phyloP scores from a whole-genome alignment of 371 early-diverging fungal genomes.

The Rhizopus microsporus region DNA sequence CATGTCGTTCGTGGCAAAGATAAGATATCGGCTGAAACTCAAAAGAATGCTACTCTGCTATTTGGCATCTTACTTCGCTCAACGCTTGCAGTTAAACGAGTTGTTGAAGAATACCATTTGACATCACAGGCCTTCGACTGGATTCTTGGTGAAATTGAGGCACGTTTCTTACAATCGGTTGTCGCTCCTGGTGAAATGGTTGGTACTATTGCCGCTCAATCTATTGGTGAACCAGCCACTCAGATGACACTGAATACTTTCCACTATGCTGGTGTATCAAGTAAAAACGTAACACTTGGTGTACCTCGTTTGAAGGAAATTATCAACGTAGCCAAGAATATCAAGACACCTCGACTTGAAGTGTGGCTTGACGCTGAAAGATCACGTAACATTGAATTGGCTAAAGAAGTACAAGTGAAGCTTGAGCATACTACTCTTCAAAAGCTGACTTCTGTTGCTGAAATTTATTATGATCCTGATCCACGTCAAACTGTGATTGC shows the following conservation, averaged over 20 bases:
- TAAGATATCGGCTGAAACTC: conserved; percentile 82
- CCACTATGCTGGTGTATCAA: conserved; percentile 99
- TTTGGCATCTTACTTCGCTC: conserved; percentile 89
- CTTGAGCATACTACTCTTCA: conserved; percentile 94
- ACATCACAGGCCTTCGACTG: conserved; percentile 91
- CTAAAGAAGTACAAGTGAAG: conserved; percentile 89
- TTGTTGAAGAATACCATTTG: conserved; percentile 91
- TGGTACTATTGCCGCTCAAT: conserved; percentile 99
- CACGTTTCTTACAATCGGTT: conserved; percentile 86
- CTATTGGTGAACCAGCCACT: conserved; percentile 99
- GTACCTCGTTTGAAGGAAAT: conserved; percentile 99
- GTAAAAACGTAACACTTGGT: conserved; percentile 98
- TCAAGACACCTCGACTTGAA: conserved; percentile 95
- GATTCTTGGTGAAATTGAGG: conserved; percentile 91
- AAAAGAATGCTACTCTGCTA: conserved; percentile 88
- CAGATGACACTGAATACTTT: conserved; percentile 99
- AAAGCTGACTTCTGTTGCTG: conserved; percentile 81
- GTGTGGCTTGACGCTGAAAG: conserved; percentile 85
- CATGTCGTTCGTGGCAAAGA: conserved; percentile 90
- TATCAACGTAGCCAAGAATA: conserved; percentile 97
- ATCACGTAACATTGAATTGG: conserved; percentile 76
- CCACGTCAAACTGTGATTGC: conserved; percentile 83
- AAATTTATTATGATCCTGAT: conserved; percentile 98
- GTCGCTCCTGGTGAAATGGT: conserved; percentile 99
- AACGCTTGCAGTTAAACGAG: conserved; percentile 79